These are phyloP conservation scores for Seiridium cupressi DNA, from an alignment of 2,329 filamentous ascomycete species.

Conservation along the genomic window DNA sequence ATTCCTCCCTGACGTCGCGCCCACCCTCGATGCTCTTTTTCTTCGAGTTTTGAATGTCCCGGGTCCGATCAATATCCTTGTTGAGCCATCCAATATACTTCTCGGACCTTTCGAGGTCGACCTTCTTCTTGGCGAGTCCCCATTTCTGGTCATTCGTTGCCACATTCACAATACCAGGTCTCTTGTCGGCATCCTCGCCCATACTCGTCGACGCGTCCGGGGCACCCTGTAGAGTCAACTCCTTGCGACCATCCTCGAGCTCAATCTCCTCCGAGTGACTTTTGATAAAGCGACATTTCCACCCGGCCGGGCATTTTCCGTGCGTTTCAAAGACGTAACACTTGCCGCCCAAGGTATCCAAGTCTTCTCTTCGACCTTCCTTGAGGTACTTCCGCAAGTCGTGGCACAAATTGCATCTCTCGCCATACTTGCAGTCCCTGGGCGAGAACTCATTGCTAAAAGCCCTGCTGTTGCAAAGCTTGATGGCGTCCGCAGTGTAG, in stretches of 20 bases:
- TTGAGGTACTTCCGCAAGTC: conserved; percentile 82
- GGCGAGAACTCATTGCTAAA: conserved; percentile 80
- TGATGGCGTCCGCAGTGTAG: conserved; percentile 71
- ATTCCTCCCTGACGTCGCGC: conserved; percentile 52
- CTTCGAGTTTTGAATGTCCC: conserved; percentile 45
- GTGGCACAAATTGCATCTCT: conserved; percentile 79
- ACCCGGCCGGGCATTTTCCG: conserved; percentile 79
- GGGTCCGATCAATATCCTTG: conserved; percentile 52
- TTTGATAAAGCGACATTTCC: conserved; percentile 89
- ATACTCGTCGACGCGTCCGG: conserved; percentile 16
- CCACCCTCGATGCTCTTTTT: conserved; percentile 35
- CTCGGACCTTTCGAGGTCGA: conserved; percentile 71
- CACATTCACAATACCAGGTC: conserved; percentile 71
- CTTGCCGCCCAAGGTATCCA: conserved; percentile 71
- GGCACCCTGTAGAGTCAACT: conserved; percentile 65
- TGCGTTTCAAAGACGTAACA: conserved; percentile 80
- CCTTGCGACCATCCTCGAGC: conserved; percentile 75
- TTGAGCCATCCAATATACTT: conserved; percentile 77
- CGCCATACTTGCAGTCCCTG: conserved; percentile 71
- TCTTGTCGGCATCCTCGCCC: conserved; percentile 36
- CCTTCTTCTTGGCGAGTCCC: conserved; percentile 70
- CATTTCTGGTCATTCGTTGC: conserved; percentile 70
- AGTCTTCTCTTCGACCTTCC: conserved; percentile 77
- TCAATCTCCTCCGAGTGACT: conserved; percentile 84
- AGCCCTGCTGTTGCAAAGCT: conserved; percentile 73